Conservation (phyloP, 129 eudicot genomes). For the Mikania micrantha region DNA sequence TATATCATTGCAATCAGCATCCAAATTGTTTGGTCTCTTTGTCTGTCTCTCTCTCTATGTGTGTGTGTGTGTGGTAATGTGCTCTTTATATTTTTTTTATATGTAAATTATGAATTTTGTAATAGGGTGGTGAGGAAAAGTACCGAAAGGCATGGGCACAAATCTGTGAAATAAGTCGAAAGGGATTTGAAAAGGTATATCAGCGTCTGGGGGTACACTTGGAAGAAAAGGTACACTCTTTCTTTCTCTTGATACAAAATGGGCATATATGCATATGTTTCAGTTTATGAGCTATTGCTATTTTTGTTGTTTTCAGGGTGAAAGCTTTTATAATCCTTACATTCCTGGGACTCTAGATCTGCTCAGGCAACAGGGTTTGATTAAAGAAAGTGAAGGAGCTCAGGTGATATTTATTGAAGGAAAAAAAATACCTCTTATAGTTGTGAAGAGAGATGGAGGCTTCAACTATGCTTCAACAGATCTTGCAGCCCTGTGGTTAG, state of each 20-base stretch:
- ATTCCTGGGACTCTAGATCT: slow-evolving; percentile 58
- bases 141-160: slow-evolving; percentile 78
- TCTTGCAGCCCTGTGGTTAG: slow-evolving; percentile 87
- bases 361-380: slow-evolving; percentile 49
- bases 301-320: slow-evolving; percentile 44
- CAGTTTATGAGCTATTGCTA: neutral
- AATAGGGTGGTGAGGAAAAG: slow-evolving; percentile 71
- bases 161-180: slow-evolving; percentile 86
- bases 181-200: slow-evolving; percentile 57
- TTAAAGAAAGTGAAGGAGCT: slow-evolving; percentile 96
- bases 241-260: neutral
- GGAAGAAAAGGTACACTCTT: slow-evolving; percentile 69
- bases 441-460: slow-evolving; percentile 91
- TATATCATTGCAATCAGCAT: neutral
- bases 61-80: too few relatives aligned
- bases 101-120: neutral
- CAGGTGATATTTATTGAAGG: slow-evolving; percentile 84
- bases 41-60: too few relatives aligned
- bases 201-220: slow-evolving; percentile 62
- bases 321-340: slow-evolving; percentile 88
- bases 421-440: slow-evolving; percentile 77
- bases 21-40: neutral
- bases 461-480: slow-evolving; percentile 97
- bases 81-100: neutral
- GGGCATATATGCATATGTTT: neutral